Evolutionary conservation across 106 monocot species (phyloP).

Genomic region (Dendrobium chrysotoxum): DNA sequence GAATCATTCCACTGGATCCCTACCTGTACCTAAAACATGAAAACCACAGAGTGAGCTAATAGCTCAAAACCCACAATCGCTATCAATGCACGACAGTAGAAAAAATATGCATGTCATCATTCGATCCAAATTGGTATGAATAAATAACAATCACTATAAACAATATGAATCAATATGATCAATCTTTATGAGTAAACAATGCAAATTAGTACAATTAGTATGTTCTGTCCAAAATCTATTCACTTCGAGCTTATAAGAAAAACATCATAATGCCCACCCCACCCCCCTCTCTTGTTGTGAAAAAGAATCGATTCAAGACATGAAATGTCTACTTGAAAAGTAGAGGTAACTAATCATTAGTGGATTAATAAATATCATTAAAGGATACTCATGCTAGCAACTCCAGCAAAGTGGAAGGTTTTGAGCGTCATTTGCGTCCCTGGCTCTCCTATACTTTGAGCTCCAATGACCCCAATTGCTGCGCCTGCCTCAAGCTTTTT

Average conservation of each 20-base stretch:
- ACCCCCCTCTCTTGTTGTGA: neutral
- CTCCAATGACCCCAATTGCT: constrained; percentile 88
- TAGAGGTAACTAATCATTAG: neutral
- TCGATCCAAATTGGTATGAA: no score
- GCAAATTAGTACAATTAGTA: no score
- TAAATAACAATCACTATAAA: no score
- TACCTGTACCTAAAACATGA: no score
- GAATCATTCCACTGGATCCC: no score
- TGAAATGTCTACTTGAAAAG: neutral
- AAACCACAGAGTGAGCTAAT: no score
- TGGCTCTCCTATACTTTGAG: constrained; percentile 99
- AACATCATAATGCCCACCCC: neutral
- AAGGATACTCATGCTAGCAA: constrained; percentile 99
- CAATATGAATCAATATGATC: no score
- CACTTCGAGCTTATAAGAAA: neutral
- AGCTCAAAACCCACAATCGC: no score
- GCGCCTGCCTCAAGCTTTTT: constrained; percentile 88
- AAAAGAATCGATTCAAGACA: neutral
- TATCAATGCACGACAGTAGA: no score
- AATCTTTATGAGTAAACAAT: no score
- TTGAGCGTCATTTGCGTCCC: constrained; percentile 99
- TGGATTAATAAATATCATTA: neutral
- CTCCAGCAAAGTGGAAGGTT: constrained; percentile 99
- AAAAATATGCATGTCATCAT: no score
- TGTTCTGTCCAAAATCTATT: neutral